Base-by-base conservation (phyloP, 805 yeast species). In the Priceomyces medius region DNA sequence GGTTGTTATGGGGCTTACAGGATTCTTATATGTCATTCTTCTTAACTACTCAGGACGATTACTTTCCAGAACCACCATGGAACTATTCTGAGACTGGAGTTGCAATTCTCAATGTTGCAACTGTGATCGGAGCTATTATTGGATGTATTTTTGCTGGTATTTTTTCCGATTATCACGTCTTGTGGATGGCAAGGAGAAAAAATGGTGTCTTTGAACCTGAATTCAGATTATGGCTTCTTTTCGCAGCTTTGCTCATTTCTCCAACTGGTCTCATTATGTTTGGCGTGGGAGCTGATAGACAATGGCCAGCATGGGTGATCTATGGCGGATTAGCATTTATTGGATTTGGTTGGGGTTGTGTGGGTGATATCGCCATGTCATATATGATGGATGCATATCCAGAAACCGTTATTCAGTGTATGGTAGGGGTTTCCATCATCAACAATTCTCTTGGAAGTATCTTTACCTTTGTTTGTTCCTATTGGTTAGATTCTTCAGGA, bases 1-100 rank as follows among this genome's bases (percentile, higher is more conserved):
- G 88, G 37, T 45, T 81, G n/a, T 78, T 84, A 48, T 85, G 91
- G 91, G 91, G 91, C 34, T 69, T 80, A 43, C 91, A 85, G 58
- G 88, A 83, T 55, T 85, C 88, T 0, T 81, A 83, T 55, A 70
- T 85, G 48, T 79, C 90, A 0, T 85, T 85, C 52, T 85, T 84
- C 59, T 60, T 85, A 47, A 84, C 90, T 2, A 77, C 86, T 8
- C 86, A 83, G 56, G 89, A 84, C 45, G 81, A 81, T 41, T 66
- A 70, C 48, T 85, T 80, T 64, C 79, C 79, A 39, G 81, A 74
- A 42, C 72, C 73, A 0, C 91, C 93, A 8, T 85, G 78, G 73
- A 76, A 76, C 59, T 83, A 82, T 54, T 68, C 80, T 12, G 74
- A 81, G 49, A 72, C 76, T 4, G 85, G 81, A 27, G 87, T 85